Evolutionary conservation across 23 red algal species (phyloP).

Genomic region (Gracilaria domingensis): DNA sequence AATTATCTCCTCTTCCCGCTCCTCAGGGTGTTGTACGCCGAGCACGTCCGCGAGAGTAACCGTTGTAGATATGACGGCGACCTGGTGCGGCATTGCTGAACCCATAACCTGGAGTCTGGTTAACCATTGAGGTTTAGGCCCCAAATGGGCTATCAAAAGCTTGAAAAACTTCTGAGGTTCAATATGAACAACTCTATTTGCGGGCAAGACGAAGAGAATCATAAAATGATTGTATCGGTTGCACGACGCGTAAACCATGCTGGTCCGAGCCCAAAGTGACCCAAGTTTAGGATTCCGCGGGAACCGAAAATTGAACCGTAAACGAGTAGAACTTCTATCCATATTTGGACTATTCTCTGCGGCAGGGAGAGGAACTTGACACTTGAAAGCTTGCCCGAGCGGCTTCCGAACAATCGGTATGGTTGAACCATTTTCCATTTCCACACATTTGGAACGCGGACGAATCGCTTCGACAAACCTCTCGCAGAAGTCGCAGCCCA

Average conservation of each 20-base stretch:
- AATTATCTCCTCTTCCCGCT: neutral
- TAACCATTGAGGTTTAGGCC: no score
- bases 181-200: no score
- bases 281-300: neutral
- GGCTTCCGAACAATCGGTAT: neutral
- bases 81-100: slow-evolving; percentile 28
- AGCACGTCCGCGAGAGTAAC: neutral
- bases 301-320: neutral
- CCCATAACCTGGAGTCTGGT: slow-evolving; percentile 8
- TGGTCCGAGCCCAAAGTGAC: neutral
- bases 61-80: neutral
- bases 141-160: no score
- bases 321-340: neutral
- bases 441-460: no score
- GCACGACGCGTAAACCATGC: neutral
- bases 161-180: no score
- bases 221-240: neutral
- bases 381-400: neutral
- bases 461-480: no score
- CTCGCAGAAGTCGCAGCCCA: no score
- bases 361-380: no score
- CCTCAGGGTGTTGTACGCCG: neutral
- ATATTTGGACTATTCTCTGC: neutral
- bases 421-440: neutral
- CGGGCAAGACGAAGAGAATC: neutral